Conservation (phyloP, 805 yeast genomes). For the Candida sonorensis region DNA sequence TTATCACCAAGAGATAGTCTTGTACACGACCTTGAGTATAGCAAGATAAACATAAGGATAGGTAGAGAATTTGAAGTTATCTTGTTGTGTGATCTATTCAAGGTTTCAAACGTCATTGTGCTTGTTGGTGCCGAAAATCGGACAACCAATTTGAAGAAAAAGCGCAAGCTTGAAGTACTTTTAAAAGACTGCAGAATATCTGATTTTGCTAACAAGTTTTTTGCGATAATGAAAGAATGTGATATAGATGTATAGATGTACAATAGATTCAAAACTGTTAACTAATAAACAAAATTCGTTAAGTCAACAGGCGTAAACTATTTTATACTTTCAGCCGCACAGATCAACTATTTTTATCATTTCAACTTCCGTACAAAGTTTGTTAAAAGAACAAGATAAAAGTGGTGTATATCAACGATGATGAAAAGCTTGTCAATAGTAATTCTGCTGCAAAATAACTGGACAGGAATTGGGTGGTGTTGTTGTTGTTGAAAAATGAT, state of each 20-base stretch:
- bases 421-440: too few relatives aligned
- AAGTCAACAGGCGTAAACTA: too few relatives aligned
- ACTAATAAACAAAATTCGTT: too few relatives aligned
- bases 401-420: too few relatives aligned
- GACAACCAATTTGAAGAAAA: not conserved
- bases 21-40: constrained; percentile 22
- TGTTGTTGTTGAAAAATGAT: not conserved
- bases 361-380: too few relatives aligned
- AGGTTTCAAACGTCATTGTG: constrained; percentile 13
- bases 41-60: constrained; percentile 19
- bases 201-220: constrained; percentile 12
- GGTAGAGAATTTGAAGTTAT: constrained; percentile 14
- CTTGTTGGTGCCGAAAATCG: constrained; percentile 6
- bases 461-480: too few relatives aligned
- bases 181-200: constrained; percentile 11
- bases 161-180: constrained; percentile 13
- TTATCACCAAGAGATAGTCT: constrained; percentile 11
- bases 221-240: constrained; percentile 9
- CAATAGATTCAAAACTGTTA: too few relatives aligned
- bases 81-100: constrained; percentile 16
- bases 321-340: too few relatives aligned
- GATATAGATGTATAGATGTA: constrained; percentile 1
- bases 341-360: too few relatives aligned
- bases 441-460: too few relatives aligned
- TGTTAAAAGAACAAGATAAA: too few relatives aligned